Evolutionary conservation across 495 filamentous ascomycete genomes (phyloP).

Genomic region (Neohortaea acidophila): DNA sequence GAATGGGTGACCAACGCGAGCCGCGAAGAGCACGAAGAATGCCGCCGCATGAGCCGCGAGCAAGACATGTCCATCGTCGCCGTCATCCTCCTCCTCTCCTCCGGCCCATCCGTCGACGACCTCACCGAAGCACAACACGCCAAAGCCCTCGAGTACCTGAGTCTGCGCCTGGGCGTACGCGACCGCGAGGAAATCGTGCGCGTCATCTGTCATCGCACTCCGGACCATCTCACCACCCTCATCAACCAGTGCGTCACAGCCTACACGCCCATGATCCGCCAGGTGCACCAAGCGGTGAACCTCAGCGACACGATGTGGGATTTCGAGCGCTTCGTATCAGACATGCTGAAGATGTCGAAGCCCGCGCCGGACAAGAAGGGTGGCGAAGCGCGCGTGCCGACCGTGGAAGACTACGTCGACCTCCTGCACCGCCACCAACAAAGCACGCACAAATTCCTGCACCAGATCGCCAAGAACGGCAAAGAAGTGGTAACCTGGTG

Average conservation of each 20-base stretch:
- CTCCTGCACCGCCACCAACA: constrained; percentile 40
- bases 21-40: constrained; percentile 35
- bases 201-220: constrained; percentile 39
- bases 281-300: constrained; percentile 47
- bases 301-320: constrained; percentile 43
- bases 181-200: constrained; percentile 46
- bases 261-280: constrained; percentile 52
- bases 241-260: constrained; percentile 40
- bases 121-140: constrained; percentile 38
- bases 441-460: constrained; percentile 43
- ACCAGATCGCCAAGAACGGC: constrained; percentile 45
- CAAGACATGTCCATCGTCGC: constrained; percentile 36
- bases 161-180: constrained; percentile 39
- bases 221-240: constrained; percentile 44
- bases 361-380: constrained; percentile 8
- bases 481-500: constrained; percentile 40
- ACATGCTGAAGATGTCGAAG: constrained; percentile 39
- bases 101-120: constrained; percentile 13
- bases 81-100: constrained; percentile 31
- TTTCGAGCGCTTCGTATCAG: constrained; percentile 41
- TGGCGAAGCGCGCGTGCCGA: constrained; percentile 25
- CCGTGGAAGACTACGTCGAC: constrained; percentile 46
- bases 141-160: constrained; percentile 43
- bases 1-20: constrained; percentile 29
- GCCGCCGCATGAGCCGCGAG: constrained; percentile 29